Conservation (phyloP, 2,329 filamentous ascomycete species). For the Cordyceps farinosa region DNA sequence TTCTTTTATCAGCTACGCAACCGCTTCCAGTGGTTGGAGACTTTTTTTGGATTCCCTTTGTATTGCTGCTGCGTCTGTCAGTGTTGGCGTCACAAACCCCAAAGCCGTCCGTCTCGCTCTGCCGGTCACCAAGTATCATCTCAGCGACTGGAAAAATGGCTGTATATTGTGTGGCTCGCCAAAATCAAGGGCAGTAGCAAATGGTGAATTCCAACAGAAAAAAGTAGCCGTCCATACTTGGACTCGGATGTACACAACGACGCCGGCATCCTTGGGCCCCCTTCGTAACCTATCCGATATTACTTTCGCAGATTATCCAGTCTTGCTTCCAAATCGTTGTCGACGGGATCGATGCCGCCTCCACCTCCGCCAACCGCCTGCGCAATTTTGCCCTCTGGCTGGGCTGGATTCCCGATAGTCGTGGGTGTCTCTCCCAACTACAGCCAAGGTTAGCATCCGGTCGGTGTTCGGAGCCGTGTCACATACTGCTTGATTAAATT, state of each 20-base stretch:
- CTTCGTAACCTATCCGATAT: slow-evolving; percentile 10
- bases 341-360: slow-evolving; percentile 63
- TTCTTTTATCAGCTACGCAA: too few species aligned
- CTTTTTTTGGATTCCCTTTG: too few species aligned
- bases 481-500: slow-evolving; percentile 83
- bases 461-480: not conserved
- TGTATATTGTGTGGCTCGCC: slow-evolving; percentile 11
- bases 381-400: slow-evolving; percentile 74
- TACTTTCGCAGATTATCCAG: slow-evolving; percentile 77
- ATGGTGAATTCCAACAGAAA: slow-evolving; percentile 7
- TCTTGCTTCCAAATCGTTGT: slow-evolving; percentile 90
- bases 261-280: not conserved
- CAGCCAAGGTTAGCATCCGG: slow-evolving; percentile 26
- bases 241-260: not conserved
- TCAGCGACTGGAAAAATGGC: not conserved
- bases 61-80: too few species aligned
- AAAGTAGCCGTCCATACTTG: not conserved
- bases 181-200: not conserved
- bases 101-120: not conserved
- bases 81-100: too few species aligned
- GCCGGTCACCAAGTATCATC: not conserved
- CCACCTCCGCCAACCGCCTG: slow-evolving; percentile 71
- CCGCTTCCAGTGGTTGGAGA: too few species aligned
- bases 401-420: slow-evolving; percentile 70
- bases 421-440: slow-evolving; percentile 90